Conservation (phyloP, 345 rosid species). For the Aethionema arabicum region DNA sequence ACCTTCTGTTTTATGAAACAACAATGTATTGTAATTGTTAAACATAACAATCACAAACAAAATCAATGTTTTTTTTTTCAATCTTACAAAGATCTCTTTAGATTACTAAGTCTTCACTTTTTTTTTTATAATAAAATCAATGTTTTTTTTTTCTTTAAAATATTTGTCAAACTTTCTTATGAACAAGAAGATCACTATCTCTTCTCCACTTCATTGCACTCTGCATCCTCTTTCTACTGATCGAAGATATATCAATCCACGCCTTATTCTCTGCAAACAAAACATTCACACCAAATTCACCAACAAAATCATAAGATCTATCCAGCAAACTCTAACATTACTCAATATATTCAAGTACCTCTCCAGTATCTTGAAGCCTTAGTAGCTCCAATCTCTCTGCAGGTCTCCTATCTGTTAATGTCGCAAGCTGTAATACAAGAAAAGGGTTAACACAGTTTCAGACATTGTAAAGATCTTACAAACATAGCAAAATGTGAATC, state of each 20-base stretch:
- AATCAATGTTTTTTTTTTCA: too few relatives aligned
- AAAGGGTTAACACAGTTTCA: constrained; percentile 14
- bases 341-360: constrained; percentile 49
- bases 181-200: too few relatives aligned
- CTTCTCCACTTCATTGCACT: constrained; percentile 40
- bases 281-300: not conserved
- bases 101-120: too few relatives aligned
- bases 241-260: constrained; percentile 65
- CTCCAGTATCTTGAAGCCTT: constrained; percentile 70
- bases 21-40: too few relatives aligned
- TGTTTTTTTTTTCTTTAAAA: not conserved
- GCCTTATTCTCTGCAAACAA: constrained; percentile 67
- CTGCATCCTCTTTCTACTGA: constrained; percentile 71
- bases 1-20: too few relatives aligned
- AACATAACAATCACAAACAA: too few relatives aligned
- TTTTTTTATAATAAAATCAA: not conserved
- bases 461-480: not conserved
- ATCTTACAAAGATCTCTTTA: too few relatives aligned
- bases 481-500: not conserved
- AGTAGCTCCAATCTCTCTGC: constrained; percentile 82
- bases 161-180: too few relatives aligned
- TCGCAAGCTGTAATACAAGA: constrained; percentile 63
- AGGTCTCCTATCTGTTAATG: constrained; percentile 75
- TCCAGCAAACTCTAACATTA: constrained; percentile 6
- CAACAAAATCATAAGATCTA: not conserved